These are phyloP conservation scores for Claviceps citrina DNA, from an alignment of 2,329 filamentous ascomycete genomes.

Conservation along the genomic window DNA sequence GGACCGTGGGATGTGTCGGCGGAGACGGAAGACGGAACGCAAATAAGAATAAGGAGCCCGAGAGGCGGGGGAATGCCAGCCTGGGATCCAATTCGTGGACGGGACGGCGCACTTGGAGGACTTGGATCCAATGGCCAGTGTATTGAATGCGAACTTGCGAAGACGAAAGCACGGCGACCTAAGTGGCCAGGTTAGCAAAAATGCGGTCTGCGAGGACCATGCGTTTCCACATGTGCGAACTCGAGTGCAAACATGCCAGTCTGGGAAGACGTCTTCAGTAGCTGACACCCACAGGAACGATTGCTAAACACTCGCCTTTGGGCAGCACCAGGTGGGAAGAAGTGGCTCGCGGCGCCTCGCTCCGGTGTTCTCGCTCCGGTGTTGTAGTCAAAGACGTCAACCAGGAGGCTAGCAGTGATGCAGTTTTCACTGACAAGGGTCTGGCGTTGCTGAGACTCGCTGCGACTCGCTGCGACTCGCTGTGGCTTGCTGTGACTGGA, in stretches of 20 bases:
- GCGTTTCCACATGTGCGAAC: background rate
- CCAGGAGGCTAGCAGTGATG: conserved; percentile 1
- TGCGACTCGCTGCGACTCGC: background rate
- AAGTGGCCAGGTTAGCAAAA: conserved; percentile 5
- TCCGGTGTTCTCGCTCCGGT: background rate
- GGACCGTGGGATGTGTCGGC: background rate
- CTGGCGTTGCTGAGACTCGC: background rate
- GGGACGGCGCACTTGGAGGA: background rate
- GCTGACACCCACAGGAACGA: background rate
- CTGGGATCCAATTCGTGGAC: background rate
- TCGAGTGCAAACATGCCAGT: background rate
- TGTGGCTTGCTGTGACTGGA: background rate
- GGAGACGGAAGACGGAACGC: no score
- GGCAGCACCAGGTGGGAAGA: background rate
- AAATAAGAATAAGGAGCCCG: background rate
- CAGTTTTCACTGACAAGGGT: conserved; percentile 3
- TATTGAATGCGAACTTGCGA: background rate
- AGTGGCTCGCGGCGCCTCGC: background rate
- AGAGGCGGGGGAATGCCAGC: background rate
- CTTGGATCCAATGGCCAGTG: background rate
- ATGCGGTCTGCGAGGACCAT: background rate
- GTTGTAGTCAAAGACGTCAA: conserved; percentile 1
- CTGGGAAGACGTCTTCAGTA: background rate
- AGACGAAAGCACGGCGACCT: conserved; percentile 1
- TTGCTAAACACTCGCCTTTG: background rate